Evolutionary conservation across 768 basidiomycete species (phyloP).

Genomic region (Phaeotremella fagi): DNA sequence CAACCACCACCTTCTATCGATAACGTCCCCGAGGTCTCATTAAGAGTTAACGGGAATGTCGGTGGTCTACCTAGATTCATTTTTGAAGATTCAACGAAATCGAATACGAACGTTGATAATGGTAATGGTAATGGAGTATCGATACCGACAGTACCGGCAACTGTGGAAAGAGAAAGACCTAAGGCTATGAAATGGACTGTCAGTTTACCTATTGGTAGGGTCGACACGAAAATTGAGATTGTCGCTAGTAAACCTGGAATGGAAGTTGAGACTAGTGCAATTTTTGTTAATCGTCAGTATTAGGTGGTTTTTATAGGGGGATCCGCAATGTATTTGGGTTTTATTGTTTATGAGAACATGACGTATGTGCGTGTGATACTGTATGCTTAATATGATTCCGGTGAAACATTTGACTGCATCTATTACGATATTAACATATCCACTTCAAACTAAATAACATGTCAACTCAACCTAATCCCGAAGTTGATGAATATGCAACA

Average conservation of each 20-base stretch:
- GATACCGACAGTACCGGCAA: too few relatives aligned
- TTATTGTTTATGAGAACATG: too few relatives aligned
- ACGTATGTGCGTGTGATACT: too few relatives aligned
- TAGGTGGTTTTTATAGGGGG: too few relatives aligned
- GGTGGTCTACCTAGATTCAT: constrained; percentile 27
- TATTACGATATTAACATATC: too few relatives aligned
- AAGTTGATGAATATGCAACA: neutral
- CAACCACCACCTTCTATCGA: neutral
- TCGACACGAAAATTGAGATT: constrained; percentile 34
- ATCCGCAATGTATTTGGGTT: too few relatives aligned
- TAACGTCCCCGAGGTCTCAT: constrained; percentile 24
- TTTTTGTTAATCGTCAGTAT: constrained; percentile 34
- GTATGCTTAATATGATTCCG: too few relatives aligned
- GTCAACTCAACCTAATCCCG: too few relatives aligned
- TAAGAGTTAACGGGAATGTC: constrained; percentile 36
- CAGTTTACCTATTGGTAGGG: constrained; percentile 17
- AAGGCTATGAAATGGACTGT: constrained; percentile 33
- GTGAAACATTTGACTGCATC: too few relatives aligned
- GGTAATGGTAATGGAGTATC: too few relatives aligned
- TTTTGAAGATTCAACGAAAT: neutral
- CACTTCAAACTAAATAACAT: too few relatives aligned
- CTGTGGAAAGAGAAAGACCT: constrained; percentile 6
- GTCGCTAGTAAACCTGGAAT: constrained; percentile 26
- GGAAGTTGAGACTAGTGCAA: constrained; percentile 27
- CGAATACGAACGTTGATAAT: neutral